Conservation (phyloP, 805 yeast genomes). For the Wickerhamomyces silvicola region DNA sequence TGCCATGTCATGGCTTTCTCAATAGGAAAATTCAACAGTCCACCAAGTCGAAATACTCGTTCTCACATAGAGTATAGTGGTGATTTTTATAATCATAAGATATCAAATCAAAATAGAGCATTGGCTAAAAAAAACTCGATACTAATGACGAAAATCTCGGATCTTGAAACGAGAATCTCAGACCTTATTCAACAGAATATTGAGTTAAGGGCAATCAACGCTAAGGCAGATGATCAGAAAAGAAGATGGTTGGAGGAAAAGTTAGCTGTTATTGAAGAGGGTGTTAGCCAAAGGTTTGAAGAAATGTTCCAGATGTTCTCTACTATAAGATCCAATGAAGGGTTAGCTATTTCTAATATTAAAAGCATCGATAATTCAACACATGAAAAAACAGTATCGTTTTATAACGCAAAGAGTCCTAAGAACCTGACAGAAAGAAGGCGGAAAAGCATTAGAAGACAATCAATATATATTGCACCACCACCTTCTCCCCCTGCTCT, state of each 20-base stretch:
- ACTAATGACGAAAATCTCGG: conserved; percentile 43
- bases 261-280: conserved; percentile 33
- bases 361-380: conserved; percentile 6
- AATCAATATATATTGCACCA: conserved; percentile 32
- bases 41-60: conserved; percentile 5
- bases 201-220: conserved; percentile 30
- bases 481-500: conserved; percentile 11
- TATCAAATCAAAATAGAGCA: conserved; percentile 39
- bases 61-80: conserved; percentile 3
- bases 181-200: conserved; percentile 47
- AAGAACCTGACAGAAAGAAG: conserved; percentile 23
- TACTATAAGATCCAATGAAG: conserved; percentile 35
- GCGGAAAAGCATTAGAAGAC: conserved; percentile 34
- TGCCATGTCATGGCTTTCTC: conserved; percentile 22
- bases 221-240: conserved; percentile 24
- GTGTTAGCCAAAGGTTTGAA: conserved; percentile 34
- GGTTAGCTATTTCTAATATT: conserved; percentile 21
- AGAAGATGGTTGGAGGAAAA: conserved; percentile 32
- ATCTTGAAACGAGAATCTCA: conserved; percentile 44
- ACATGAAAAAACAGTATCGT: conserved; percentile 19
- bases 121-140: conserved; percentile 54
- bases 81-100: conserved; percentile 19
- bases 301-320: conserved; percentile 39
- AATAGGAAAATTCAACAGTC: conserved; percentile 14
- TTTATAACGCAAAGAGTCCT: conserved; percentile 19